phyloP scores from a whole-genome alignment of 2,329 filamentous ascomycete species.

The Endothia cerciana region DNA sequence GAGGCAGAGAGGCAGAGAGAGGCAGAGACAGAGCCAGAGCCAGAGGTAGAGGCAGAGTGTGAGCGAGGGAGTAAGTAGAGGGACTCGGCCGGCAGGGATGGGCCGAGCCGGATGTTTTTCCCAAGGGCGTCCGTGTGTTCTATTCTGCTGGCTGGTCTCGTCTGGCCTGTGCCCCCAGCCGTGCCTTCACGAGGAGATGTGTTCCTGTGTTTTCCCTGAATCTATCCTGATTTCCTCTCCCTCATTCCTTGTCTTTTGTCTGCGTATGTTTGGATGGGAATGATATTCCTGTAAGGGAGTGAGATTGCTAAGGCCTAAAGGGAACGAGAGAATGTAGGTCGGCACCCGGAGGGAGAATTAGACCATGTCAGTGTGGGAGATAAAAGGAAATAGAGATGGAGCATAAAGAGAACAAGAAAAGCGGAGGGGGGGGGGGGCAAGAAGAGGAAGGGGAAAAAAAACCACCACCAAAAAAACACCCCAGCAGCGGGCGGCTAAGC shows the following conservation, averaged over 20 bases:
- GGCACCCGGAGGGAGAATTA: too few relatives aligned
- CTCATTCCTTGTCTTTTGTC: too few relatives aligned
- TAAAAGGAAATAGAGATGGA: not conserved
- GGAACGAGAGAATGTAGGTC: too few relatives aligned
- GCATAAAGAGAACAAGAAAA: not conserved
- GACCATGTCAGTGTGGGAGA: not conserved
- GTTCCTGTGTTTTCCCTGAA: too few relatives aligned
- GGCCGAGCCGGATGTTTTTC: constrained; percentile 11
- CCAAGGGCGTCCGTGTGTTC: constrained; percentile 3
- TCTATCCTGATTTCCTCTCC: too few relatives aligned
- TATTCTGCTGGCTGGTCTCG: not conserved
- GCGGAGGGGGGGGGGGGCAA: not conserved
- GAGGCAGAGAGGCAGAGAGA: not conserved
- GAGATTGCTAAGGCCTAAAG: too few relatives aligned
- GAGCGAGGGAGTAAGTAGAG: not conserved
- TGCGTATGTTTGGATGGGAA: too few relatives aligned
- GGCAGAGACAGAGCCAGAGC: not conserved
- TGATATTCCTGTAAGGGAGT: too few relatives aligned
- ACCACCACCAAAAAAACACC: not conserved
- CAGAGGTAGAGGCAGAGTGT: not conserved
- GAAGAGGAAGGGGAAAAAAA: too few relatives aligned
- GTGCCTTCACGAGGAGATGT: too few relatives aligned
- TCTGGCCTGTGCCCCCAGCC: not conserved
- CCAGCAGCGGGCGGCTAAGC: constrained; percentile 1
- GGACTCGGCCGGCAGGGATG: constrained; percentile 25